Conservation (phyloP, 371 early-diverging fungal species). For the Lichtheimia hyalospora region DNA sequence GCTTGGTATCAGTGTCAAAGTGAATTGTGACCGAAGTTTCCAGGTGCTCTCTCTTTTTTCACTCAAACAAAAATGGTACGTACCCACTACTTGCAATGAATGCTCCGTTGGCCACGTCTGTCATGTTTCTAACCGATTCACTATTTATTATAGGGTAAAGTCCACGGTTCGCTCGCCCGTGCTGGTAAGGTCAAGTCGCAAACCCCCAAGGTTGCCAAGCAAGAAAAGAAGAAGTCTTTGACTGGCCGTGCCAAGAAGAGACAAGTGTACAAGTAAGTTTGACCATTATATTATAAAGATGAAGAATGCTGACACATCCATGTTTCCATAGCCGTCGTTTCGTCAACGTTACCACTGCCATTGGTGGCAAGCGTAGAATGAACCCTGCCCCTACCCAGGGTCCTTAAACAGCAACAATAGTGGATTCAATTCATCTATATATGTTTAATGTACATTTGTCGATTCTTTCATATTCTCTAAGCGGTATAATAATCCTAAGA, state of each 20-base stretch:
- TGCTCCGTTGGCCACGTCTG: no score
- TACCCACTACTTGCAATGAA: no score
- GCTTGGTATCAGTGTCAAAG: no score
- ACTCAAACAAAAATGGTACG: no score
- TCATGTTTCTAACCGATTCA: neutral
- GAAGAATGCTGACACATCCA: neutral
- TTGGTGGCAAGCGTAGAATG: constrained; percentile 91
- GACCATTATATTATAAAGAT: neutral
- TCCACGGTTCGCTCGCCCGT: constrained; percentile 99
- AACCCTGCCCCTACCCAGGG: constrained; percentile 69
- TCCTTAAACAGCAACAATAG: constrained; percentile 29
- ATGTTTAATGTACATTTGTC: no score
- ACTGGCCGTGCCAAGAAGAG: constrained; percentile 99
- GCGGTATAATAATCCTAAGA: no score
- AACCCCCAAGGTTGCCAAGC: constrained; percentile 98
- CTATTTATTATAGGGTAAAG: constrained; percentile 86
- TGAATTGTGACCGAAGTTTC: no score
- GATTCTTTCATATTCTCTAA: no score
- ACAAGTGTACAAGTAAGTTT: constrained; percentile 81
- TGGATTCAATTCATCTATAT: no score
- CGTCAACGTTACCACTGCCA: constrained; percentile 88
- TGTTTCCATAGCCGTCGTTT: constrained; percentile 75
- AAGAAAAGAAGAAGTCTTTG: constrained; percentile 94
- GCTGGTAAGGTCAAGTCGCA: constrained; percentile 99
- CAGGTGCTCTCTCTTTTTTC: no score